phyloP scores from a whole-genome alignment of 495 filamentous ascomycete genomes.

The Trichoderma reesei region DNA sequence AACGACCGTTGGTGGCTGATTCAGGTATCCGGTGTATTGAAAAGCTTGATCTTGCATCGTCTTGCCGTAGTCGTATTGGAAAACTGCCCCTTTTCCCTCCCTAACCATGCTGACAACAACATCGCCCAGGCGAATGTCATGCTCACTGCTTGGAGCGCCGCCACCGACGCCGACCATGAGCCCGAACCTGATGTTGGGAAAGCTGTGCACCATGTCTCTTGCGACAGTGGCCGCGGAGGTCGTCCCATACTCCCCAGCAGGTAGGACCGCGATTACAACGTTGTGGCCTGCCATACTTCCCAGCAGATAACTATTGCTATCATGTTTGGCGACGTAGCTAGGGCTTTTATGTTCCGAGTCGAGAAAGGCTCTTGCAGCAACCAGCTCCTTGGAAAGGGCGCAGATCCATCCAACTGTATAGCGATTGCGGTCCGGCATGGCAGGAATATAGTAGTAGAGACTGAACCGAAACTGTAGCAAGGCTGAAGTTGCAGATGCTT shows the following conservation, averaged over 20 bases:
- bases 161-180: constrained; percentile 42
- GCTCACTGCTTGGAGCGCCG: constrained; percentile 24
- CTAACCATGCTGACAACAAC: constrained; percentile 18
- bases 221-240: constrained; percentile 22
- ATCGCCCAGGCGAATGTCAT: constrained; percentile 26
- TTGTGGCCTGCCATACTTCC: constrained; percentile 34
- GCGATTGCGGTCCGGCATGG: constrained; percentile 10
- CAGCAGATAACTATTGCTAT: constrained; percentile 30
- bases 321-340: background rate
- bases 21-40: constrained; percentile 18
- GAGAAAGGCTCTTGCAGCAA: constrained; percentile 35
- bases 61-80: constrained; percentile 31
- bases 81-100: constrained; percentile 19
- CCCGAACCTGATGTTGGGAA: constrained; percentile 29
- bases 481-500: too few relatives aligned
- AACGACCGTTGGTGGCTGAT: constrained; percentile 20
- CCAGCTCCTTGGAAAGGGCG: constrained; percentile 32
- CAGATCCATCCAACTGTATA: constrained; percentile 45
- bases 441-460: too few relatives aligned
- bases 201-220: constrained; percentile 28
- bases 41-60: constrained; percentile 16
- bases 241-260: constrained; percentile 30
- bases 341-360: constrained; percentile 31
- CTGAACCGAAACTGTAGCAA: too few relatives aligned
- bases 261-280: constrained; percentile 32